These are phyloP conservation scores for Wickerhamomyces chambardii DNA, from an alignment of 805 yeast species.

Conservation along the genomic window DNA sequence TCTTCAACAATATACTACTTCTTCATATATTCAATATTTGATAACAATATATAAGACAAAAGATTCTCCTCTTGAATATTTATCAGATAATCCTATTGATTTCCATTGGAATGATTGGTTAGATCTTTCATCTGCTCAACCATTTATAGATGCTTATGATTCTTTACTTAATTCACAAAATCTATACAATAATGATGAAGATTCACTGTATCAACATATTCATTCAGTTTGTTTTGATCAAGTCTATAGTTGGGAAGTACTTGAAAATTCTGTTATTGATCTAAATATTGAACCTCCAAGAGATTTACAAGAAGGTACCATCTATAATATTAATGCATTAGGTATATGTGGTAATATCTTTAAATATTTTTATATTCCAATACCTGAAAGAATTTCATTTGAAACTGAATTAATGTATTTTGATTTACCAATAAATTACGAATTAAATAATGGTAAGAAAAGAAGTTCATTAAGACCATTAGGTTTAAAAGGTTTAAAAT, in stretches of 20 bases:
- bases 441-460: not conserved
- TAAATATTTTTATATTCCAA: not conserved
- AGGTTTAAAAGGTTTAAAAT: not conserved
- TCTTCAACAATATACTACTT: constrained; percentile 9
- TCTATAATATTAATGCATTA: not conserved
- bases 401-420: not conserved
- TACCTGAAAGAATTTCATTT: not conserved
- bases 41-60: constrained; percentile 4
- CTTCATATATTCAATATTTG: constrained; percentile 8
- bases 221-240: constrained; percentile 1
- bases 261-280: too few species aligned
- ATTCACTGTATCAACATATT: not conserved
- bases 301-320: not conserved
- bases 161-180: not conserved
- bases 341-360: not conserved
- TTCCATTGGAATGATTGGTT: constrained; percentile 27
- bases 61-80: constrained; percentile 8
- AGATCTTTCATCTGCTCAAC: constrained; percentile 16
- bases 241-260: not conserved
- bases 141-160: constrained; percentile 19
- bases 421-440: not conserved
- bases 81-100: constrained; percentile 5
- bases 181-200: constrained; percentile 1
- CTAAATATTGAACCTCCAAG: too few species aligned
- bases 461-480: not conserved